These are phyloP conservation scores for Lindgomyces ingoldianus DNA, from an alignment of 495 filamentous ascomycete genomes.

Conservation along the genomic window DNA sequence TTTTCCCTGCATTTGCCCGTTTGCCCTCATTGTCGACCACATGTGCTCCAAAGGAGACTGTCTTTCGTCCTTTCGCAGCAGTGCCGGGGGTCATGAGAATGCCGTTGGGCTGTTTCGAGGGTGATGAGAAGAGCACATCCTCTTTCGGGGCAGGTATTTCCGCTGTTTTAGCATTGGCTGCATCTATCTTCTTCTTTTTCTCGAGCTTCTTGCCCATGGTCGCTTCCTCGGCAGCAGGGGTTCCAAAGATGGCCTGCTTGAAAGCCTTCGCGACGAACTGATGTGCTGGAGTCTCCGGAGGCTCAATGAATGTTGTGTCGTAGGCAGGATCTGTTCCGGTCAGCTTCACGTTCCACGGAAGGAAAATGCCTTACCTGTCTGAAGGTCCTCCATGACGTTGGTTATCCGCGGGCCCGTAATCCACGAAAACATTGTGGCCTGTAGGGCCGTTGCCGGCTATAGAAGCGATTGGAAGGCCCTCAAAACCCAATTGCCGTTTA, in stretches of 20 bases:
- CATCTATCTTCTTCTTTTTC: slow-evolving; percentile 23
- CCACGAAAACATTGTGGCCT: slow-evolving; percentile 44
- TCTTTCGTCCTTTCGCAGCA: slow-evolving; percentile 74
- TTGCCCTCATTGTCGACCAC: slow-evolving; percentile 63
- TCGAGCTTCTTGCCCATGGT: slow-evolving; percentile 19
- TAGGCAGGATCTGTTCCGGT: slow-evolving; percentile 12
- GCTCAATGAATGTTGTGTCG: slow-evolving; percentile 51
- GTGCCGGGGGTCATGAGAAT: slow-evolving; percentile 92
- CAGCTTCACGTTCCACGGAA: neutral
- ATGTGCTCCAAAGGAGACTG: slow-evolving; percentile 79
- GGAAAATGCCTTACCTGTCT: slow-evolving; percentile 19
- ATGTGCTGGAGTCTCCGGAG: slow-evolving; percentile 88
- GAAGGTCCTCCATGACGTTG: slow-evolving; percentile 35
- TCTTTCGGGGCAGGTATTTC: slow-evolving; percentile 6
- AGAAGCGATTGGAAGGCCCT: neutral
- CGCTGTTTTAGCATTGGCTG: slow-evolving; percentile 4
- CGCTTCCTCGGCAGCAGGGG: slow-evolving; percentile 52
- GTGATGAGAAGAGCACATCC: slow-evolving; percentile 43
- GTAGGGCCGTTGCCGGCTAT: neutral
- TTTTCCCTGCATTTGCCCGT: slow-evolving; percentile 48
- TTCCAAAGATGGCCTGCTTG: slow-evolving; percentile 88
- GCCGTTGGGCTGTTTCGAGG: slow-evolving; percentile 63
- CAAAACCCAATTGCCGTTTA: neutral
- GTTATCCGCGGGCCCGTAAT: slow-evolving; percentile 42
- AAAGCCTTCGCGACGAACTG: slow-evolving; percentile 92